Percentiles rank a stretch among this genome's conserved stretches.
Conservation (phyloP, 495 filamentous ascomycete species). For the Hypoxylon crocopeplum region DNA sequence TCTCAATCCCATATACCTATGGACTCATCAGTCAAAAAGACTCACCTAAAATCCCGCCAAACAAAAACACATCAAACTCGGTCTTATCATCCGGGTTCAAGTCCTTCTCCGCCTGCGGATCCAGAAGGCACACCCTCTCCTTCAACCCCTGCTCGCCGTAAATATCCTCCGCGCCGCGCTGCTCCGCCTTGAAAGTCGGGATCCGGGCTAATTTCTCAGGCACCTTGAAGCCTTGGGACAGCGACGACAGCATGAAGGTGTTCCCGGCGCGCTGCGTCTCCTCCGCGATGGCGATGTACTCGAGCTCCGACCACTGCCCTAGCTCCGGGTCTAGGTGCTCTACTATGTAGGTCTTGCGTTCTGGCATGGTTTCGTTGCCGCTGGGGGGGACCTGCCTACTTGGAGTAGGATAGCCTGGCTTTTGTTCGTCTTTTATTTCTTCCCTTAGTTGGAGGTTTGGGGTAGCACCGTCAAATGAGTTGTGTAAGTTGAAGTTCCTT, state of each 20-base stretch:
- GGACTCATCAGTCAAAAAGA: no score
- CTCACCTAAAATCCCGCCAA: constrained; percentile 93
- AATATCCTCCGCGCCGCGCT: constrained; percentile 76
- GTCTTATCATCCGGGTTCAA: constrained; percentile 82
- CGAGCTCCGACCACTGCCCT: constrained; percentile 90
- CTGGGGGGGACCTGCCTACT: no score
- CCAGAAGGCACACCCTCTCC: constrained; percentile 81
- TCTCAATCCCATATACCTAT: no score
- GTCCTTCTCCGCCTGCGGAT: constrained; percentile 81
- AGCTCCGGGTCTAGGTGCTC: constrained; percentile 94
- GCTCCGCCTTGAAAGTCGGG: constrained; percentile 69
- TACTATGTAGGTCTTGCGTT: constrained; percentile 76
- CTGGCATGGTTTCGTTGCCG: constrained; percentile 36
- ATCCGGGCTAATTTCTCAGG: constrained; percentile 65
- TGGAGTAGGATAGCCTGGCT: no score
- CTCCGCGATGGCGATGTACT: constrained; percentile 84
- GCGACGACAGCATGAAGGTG: constrained; percentile 83
- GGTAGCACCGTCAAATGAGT: no score
- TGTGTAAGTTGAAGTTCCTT: no score
- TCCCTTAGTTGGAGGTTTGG: no score
- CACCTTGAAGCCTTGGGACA: constrained; percentile 70
- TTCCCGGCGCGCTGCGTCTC: constrained; percentile 74
- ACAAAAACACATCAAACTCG: constrained; percentile 87
- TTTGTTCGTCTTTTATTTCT: not conserved
- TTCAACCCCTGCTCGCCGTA: constrained; percentile 65